Base-by-base conservation (phyloP, 1,139 yeast genomes). In the Saccharomyces hybrid region DNA sequence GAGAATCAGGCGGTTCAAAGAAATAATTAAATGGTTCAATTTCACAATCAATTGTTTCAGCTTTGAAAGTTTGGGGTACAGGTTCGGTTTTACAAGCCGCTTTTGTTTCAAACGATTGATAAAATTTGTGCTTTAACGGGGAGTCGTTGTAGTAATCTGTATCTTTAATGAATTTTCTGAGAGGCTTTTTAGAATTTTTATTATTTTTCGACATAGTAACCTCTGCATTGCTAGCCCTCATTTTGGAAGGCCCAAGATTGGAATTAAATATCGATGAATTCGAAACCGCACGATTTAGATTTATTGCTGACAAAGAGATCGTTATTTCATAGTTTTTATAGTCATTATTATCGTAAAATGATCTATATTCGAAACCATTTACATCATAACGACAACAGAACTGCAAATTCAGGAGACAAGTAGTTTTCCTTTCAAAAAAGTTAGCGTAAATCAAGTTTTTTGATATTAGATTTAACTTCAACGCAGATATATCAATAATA, bases 61-160 rank as follows among this genome's bases (percentile, higher is more conserved):
- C 5, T 38, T 4, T 16, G 5, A 11, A 3, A 38, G 25, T 9
- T 19, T 16, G 25, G 19, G 13, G n/a, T 16, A 9, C 13, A 11
- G 11, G 5, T 16, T 16, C n/a, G 11, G 7, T 6, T 16, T 38
- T 11, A 19, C 19, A 38, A 13, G n/a, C 44, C 13, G 25, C 44
- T 38, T 38, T 19, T 19, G 25, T 13, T 11, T 19, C 26, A 19
- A 38, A 19, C n/a, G 44, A 38, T 9, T 38, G 23, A 55, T 66
- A 69, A 55, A 62, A 67, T 27, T 64, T 51, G 53, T 67, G 68
- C 42, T 65, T 67, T 51, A 67, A 57, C 5, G 72, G 71, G 5
- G 70, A 67, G 3, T 67, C 62, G 52, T 68, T 68, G 52, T 60
- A 68, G 50, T 67, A 68, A 47, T 67, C 71, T 1, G 70, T 68